These are phyloP conservation scores for Cicer chorassanicum DNA, from an alignment of 306 rosid genomes.

Conservation along the genomic window DNA sequence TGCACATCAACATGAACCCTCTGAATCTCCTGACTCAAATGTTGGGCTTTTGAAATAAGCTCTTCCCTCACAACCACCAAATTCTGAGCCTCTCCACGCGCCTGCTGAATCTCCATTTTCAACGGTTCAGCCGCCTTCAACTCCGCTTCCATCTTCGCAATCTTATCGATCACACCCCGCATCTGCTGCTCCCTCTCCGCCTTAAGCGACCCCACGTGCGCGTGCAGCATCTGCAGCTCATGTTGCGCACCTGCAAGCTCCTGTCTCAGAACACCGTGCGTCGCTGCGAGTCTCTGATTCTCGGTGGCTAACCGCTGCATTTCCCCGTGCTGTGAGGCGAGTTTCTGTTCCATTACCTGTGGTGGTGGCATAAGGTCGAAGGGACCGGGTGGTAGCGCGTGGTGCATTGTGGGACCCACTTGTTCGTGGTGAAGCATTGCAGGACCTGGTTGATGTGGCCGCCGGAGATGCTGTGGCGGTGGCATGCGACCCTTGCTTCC, in stretches of 20 bases:
- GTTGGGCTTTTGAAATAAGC: constrained; percentile 69
- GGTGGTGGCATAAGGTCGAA: constrained; percentile 79
- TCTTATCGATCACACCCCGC: constrained; percentile 61
- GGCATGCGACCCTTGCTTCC: constrained; percentile 94
- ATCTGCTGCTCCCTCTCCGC: constrained; percentile 83
- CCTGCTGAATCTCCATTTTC: constrained; percentile 77
- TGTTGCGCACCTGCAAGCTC: constrained; percentile 90
- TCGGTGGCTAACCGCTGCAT: constrained; percentile 81
- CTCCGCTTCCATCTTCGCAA: constrained; percentile 81
- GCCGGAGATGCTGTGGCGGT: constrained; percentile 70
- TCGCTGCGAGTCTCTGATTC: constrained; percentile 85
- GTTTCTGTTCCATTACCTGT: constrained; percentile 88
- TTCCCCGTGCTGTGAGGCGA: constrained; percentile 86
- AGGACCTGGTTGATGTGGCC: constrained; percentile 68
- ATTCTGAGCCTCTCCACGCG: constrained; percentile 72
- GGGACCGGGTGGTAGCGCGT: constrained; percentile 50
- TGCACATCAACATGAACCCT: constrained; percentile 77
- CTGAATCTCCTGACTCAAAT: constrained; percentile 77
- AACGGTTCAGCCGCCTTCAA: constrained; percentile 62
- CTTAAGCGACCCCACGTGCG: constrained; percentile 70
- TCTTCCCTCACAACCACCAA: constrained; percentile 76
- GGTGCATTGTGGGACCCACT: constrained; percentile 51
- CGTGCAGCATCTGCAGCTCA: constrained; percentile 82
- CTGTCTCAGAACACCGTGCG: constrained; percentile 78
- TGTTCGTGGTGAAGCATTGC: constrained; percentile 60